Percentiles rank a stretch among this genome's conserved stretches.
These are phyloP conservation scores for Acanthamoeba lenticulata DNA, from an alignment of 208 protist genomes.

Conservation along the genomic window DNA sequence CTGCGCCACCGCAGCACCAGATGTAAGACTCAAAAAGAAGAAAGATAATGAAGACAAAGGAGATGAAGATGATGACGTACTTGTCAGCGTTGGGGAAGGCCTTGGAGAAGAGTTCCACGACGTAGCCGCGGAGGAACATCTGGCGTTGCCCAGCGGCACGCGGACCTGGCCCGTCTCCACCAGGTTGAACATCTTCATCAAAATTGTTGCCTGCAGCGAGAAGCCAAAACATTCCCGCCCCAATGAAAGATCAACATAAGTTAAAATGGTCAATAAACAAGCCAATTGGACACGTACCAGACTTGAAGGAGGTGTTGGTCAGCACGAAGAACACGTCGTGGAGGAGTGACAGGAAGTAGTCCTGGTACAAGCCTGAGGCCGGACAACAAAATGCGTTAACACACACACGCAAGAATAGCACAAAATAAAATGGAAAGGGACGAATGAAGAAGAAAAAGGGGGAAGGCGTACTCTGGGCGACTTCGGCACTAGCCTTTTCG, in stretches of 20 bases:
- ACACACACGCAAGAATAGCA: slow-evolving; percentile 56
- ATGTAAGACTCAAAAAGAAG: too few species aligned
- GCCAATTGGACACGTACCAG: slow-evolving; percentile 68
- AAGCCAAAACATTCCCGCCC: slow-evolving; percentile 67
- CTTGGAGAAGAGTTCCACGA: slow-evolving; percentile 78
- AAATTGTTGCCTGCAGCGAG: slow-evolving; percentile 82
- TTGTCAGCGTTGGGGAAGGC: slow-evolving; percentile 86
- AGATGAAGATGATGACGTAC: slow-evolving; percentile 71
- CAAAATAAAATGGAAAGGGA: background rate
- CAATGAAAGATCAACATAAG: background rate
- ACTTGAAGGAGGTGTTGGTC: slow-evolving; percentile 90
- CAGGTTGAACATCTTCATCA: slow-evolving; percentile 84
- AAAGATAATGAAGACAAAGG: slow-evolving; percentile 52
- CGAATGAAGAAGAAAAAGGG: background rate
- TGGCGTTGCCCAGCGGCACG: slow-evolving; percentile 76
- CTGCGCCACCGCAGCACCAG: too few species aligned
- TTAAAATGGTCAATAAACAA: too few species aligned
- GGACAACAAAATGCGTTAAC: slow-evolving; percentile 93
- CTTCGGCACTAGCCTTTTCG: background rate
- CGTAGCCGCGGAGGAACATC: slow-evolving; percentile 81
- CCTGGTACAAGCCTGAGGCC: slow-evolving; percentile 86
- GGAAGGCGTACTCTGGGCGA: background rate
- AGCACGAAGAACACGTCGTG: slow-evolving; percentile 89
- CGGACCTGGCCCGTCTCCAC: slow-evolving; percentile 81
- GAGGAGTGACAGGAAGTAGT: slow-evolving; percentile 86